Evolutionary conservation across 768 basidiomycete genomes (phyloP), one percentile per base, ranked within the genome.

Genomic region (Xerocomellus intermedius): DNA sequence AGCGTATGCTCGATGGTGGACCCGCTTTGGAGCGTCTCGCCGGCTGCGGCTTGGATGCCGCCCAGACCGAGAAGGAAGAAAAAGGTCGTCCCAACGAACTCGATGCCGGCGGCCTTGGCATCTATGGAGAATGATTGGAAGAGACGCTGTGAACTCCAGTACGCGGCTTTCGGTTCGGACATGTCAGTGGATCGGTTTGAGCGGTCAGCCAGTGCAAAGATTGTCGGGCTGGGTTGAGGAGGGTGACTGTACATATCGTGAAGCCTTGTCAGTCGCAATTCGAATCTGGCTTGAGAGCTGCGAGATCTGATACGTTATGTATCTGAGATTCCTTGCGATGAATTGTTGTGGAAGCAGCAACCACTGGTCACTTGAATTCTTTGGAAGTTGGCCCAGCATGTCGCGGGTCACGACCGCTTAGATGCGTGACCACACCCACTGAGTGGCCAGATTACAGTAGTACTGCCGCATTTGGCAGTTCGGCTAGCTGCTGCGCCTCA

Each of bases 21-120:
- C 6, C 70, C 64, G 48, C 65, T 66, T 47, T 64, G 52, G 28
- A 61, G 50, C n/a, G 64, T 64, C 56, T 75, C 77, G 9, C 70
- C 66, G 6, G 76, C 69, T 1, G 80, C 74, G 3, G 83, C 82
- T 63, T 89, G 86, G 21, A 83, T 79, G 2, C 84, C 83, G 2
- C 86, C 85, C 3, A 85, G 74, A 10, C 82, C 86, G 39, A 87
- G 75, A n/a, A 84, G 75, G 26, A 88, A 75, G 69, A 89, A 88
- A 54, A 82, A 71, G 0, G 77, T 73, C 4, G 85, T 86, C 22
- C 85, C 83, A 37, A 83, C 63, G 52, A 82, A 82, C 60, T 86
- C 85, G 22, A 85, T 71, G n/a, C 67, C 55, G 3, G 83, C 82
- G 0, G 83, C 83, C 28, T 67, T 70, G 39, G 73, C 41, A 58